Base-by-base conservation (phyloP, 116 monocot species). In the Posidonia oceanica region DNA sequence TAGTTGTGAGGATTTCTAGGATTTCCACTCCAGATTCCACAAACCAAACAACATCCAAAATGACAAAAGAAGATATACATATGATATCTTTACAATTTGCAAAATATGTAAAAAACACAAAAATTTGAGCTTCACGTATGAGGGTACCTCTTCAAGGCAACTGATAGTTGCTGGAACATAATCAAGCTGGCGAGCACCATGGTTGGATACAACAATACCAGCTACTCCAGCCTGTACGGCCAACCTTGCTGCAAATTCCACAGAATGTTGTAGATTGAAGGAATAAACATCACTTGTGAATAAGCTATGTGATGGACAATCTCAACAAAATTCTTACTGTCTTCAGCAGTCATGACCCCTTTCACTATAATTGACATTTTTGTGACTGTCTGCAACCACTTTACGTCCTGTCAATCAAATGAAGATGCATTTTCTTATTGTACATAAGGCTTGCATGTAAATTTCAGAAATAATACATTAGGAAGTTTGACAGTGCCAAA, bases 111-210 rank as follows among this genome's bases (percentile, higher is more conserved):
- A 48, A 48, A 48, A 48, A 48, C 48, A 48, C 48, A 2, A 48
- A 10, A 48, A 10, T 48, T 48, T 10, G 48, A 48, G 48, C 48
- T 48, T 48, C 48, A 48, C 12, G 48, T 48, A 48, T 6, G 48
- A 7, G 21, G 5, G 17, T 82, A 93, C 93, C 83, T 94, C 94
- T 80, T 94, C 94, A 20, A 94, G 69, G 14, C 82, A 85, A 67
- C 64, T 87, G 59, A 94, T 87, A 17, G 90, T 94, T 74, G 87
- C 90, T 59, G 85, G 94, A 71, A 81, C 82, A 69, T 86, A 94
- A 71, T 94, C 94, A 51, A 94, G 83, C 78, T 94, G 94, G 20
- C 94, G 90, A 72, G 90, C 94, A 66, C 94, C 94, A 73, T 94
- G 94, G 82, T 94, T 94, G 29, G 94, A 94, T 39, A 94, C 94